Base-by-base conservation (phyloP, 352 stramenopile genomes). In the Phytophthora pisi region DNA sequence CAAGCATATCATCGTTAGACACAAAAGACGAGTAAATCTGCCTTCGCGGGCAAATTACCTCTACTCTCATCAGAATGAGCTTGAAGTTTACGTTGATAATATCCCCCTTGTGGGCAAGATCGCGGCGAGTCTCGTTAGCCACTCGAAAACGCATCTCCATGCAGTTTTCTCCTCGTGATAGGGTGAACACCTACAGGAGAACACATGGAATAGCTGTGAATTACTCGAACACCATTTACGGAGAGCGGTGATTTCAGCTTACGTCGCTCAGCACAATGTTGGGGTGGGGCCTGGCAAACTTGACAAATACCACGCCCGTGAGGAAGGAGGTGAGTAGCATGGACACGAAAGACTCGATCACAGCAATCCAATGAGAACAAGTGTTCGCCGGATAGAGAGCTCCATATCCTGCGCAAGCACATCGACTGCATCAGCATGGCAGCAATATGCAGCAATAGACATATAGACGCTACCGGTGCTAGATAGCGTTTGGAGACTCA, bases 301-400 rank as follows among this genome's bases (percentile, higher is more conserved):
- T 90, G 31, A 83, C 81, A 47, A 90, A 90, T 13, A 75, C 71
- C n/a, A 90, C 70, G 45, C 81, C 79, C 1, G 81, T 90, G 65
- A 87, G 79, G 50, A 88, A 80, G 38, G 81, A 84, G 16, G 72
- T 79, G 9, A 86, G 49, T 36, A 90, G 74, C 75, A 90, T 88
- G 18, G 79, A 79, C 7, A 81, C 52, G 49, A 88, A 88, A 5
- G 77, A 75, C 69, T 90, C 79, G 64, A 73, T n/a, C 26, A 75
- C 74, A 18, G 67, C 49, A 28, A 88, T 70, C 79, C 74, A 90
- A 63, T 81, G 84, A 2, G 79, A 74, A 57, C 81, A 90, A n/a
- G 71, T 55, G 28, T 84, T 73, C 11, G 51, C 69, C 6, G 81
- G 81, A 36, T 75, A 85, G 3, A 90, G 58, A 45, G 70, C 59